phyloP scores from a whole-genome alignment of 257 asterid species.

The Solanum arcanum region DNA sequence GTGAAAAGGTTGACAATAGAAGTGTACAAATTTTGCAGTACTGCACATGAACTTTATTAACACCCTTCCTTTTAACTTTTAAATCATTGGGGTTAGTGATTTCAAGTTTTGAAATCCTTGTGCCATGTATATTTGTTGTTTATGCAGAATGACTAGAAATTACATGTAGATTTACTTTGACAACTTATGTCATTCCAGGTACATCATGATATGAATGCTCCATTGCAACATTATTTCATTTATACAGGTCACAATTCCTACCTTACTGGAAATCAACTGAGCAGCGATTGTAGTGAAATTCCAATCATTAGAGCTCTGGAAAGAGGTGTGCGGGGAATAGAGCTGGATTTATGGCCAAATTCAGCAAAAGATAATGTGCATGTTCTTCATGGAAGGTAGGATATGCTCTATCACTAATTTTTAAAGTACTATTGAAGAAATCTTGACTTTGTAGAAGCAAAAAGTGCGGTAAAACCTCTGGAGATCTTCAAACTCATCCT shows the following conservation, averaged over 20 bases:
- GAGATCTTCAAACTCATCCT: neutral
- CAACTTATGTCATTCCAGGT: slow-evolving; percentile 49
- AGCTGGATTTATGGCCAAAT: slow-evolving; percentile 94
- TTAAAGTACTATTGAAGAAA: neutral
- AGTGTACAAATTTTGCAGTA: neutral
- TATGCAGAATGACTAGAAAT: neutral
- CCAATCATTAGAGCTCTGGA: slow-evolving; percentile 70
- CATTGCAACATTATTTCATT: slow-evolving; percentile 90
- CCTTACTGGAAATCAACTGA: slow-evolving; percentile 84
- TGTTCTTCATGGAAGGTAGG: slow-evolving; percentile 97
- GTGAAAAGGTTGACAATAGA: neutral
- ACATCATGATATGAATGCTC: slow-evolving; percentile 96
- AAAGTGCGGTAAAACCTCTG: neutral
- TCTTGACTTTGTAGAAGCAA: neutral
- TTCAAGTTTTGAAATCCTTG: neutral
- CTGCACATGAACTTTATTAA: neutral
- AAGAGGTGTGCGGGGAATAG: slow-evolving; percentile 91
- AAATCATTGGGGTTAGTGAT: neutral
- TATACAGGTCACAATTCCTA: slow-evolving; percentile 96
- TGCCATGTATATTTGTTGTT: neutral
- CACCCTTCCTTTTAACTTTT: neutral
- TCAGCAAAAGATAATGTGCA: slow-evolving; percentile 62
- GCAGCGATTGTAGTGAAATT: slow-evolving; percentile 85
- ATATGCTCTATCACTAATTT: neutral
- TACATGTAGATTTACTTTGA: slow-evolving; percentile 11